phyloP scores from a whole-genome alignment of 2,329 filamentous ascomycete genomes.

The Phyllosticta citrichinensis region DNA sequence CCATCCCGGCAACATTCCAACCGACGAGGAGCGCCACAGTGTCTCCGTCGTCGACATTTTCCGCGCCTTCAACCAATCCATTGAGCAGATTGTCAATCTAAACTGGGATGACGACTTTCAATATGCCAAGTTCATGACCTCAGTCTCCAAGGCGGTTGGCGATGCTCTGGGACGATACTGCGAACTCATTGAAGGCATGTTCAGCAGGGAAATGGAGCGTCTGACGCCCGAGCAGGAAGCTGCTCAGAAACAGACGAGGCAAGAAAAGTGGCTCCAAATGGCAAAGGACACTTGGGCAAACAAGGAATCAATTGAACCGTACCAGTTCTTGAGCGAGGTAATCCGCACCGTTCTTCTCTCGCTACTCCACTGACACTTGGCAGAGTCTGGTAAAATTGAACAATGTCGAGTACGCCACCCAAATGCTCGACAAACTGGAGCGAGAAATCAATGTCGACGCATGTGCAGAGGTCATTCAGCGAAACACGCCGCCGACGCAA shows the following conservation, averaged over 20 bases:
- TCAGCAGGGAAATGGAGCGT: constrained; percentile 86
- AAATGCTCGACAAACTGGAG: constrained; percentile 84
- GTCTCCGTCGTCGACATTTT: constrained; percentile 90
- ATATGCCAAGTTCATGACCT: constrained; percentile 95
- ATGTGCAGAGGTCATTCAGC: constrained; percentile 72
- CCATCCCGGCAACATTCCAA: constrained; percentile 51
- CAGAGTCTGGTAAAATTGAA: constrained; percentile 96
- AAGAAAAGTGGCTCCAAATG: constrained; percentile 87
- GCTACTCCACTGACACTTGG: background rate
- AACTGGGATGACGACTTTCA: constrained; percentile 92
- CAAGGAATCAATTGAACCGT: constrained; percentile 89
- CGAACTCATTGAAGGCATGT: constrained; percentile 76
- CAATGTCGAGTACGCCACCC: constrained; percentile 90
- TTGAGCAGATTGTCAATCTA: constrained; percentile 75
- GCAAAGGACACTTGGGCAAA: constrained; percentile 88
- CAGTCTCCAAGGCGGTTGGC: constrained; percentile 74
- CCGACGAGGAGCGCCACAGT: constrained; percentile 81
- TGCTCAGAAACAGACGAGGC: constrained; percentile 64
- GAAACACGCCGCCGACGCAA: constrained; percentile 61
- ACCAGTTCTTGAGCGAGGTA: constrained; percentile 91
- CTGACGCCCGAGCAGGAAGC: constrained; percentile 80
- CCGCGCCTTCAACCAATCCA: constrained; percentile 82
- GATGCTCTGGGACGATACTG: constrained; percentile 80
- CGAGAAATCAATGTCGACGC: constrained; percentile 82
- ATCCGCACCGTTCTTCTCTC: constrained; percentile 20